These are phyloP conservation scores for Rhizophagus clarus DNA, from an alignment of 192 early-diverging fungal genomes.

Conservation along the genomic window DNA sequence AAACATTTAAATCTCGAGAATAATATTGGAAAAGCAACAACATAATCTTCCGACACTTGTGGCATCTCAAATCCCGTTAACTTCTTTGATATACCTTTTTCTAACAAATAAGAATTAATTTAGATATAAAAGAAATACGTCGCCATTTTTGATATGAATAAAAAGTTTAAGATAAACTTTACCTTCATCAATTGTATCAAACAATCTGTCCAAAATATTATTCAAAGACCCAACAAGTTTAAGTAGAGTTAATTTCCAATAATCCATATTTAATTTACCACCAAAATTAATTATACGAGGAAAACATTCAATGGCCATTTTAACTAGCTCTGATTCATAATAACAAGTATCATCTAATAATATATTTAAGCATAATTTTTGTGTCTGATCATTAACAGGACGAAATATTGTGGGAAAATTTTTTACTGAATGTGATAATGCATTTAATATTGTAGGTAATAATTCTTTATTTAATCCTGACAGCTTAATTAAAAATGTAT, in stretches of 20 bases:
- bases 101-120: neutral
- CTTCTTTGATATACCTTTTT: slow-evolving; percentile 30
- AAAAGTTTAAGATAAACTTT: neutral
- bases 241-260: slow-evolving; percentile 47
- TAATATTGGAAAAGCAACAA: slow-evolving; percentile 43
- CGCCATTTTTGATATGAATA: neutral
- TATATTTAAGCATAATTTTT: slow-evolving; percentile 48
- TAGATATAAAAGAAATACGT: slow-evolving; percentile 3
- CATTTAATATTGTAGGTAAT: slow-evolving; percentile 47
- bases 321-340: slow-evolving; percentile 35
- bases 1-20: slow-evolving; percentile 39
- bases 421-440: slow-evolving; percentile 45
- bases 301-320: slow-evolving; percentile 46
- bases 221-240: slow-evolving; percentile 53
- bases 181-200: slow-evolving; percentile 60
- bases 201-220: slow-evolving; percentile 46
- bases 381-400: slow-evolving; percentile 44
- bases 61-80: slow-evolving; percentile 39
- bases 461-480: slow-evolving; percentile 45
- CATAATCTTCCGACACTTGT: slow-evolving; percentile 44
- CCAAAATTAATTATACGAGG: slow-evolving; percentile 42
- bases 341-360: slow-evolving; percentile 50
- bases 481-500: slow-evolving; percentile 45
- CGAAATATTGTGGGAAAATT: slow-evolving; percentile 54
- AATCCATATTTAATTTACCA: slow-evolving; percentile 44